Evolutionary conservation across 768 basidiomycete genomes (phyloP), one percentile per base, ranked within the genome.

Genomic region (Coprinellus aureogranulatus): DNA sequence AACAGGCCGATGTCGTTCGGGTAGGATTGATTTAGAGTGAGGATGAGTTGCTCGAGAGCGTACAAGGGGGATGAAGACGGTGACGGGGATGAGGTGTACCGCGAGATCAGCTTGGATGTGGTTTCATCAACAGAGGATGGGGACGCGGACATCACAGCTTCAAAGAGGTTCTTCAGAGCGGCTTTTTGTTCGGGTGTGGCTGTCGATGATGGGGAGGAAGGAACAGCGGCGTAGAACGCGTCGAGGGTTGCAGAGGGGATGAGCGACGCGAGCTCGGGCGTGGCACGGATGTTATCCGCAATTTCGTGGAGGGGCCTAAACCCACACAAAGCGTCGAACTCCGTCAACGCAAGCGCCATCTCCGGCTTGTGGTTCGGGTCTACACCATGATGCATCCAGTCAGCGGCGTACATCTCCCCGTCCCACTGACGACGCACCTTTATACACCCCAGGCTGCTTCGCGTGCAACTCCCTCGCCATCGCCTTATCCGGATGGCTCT

Each of bases 331-430:
- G 91, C 97, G 39, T 77, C 77, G 78, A 98, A 98, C 14, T 87
- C 84, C 0, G 95, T 95, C 59, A 99, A 73, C 0, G 97, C 97
- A 37, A 99, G 81, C n/a, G 95, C 94, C 92, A 99, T 96, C 70
- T 99, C 97, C 2, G 97, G 97, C 72, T 99, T 99, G 66, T 99
- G 97, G 68, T 98, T 98, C 4, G 86, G 83, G 70, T 99, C 97
- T 92, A 54, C 37, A 37, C 6, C 14, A 41, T 39, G 8, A 45
- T 52, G n/a, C n/a, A n/a, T 14, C 44, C 30, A 37, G 44, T 34
- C 47, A 45, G 20, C 34, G 28, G 31, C 20, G 20, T 31, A 25
- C 41, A 34, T 34, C 6, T 34, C 34, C 14, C 34, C 34, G 14
- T 6, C 6, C 11, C 53, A 46, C 37, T 22, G 23, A n/a, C 52